A percentile compares a stretch with the other conserved stretches of the same genome.
These are phyloP conservation scores for Hypoxylon sp. DNA, from an alignment of 2,329 filamentous ascomycete genomes.

Conservation along the genomic window DNA sequence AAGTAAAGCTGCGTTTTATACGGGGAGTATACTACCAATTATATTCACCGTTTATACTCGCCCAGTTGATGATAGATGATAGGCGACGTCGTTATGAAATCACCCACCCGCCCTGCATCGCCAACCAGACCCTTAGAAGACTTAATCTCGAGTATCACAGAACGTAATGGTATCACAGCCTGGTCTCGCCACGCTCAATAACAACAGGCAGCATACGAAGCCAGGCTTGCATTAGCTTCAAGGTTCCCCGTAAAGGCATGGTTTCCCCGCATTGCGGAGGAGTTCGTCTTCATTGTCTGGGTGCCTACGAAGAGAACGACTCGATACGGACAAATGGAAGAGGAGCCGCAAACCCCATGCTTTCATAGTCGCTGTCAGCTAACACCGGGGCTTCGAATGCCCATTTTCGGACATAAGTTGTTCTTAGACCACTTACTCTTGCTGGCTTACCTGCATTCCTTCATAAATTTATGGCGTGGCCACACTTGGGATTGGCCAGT, in stretches of 20 bases:
- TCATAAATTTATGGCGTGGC: constrained; percentile 11
- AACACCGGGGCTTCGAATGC: constrained; percentile 13
- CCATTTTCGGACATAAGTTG: constrained; percentile 34
- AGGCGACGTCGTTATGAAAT: constrained; percentile 3
- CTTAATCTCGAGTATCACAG: not conserved
- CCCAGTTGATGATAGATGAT: not conserved
- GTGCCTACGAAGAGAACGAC: constrained; percentile 5
- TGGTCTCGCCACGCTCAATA: constrained; percentile 23
- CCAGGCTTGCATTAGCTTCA: constrained; percentile 28
- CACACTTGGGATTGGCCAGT: constrained; percentile 11
- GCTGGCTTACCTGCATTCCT: constrained; percentile 24
- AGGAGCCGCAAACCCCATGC: constrained; percentile 21
- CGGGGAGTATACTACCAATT: constrained; percentile 14
- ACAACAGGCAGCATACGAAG: constrained; percentile 6
- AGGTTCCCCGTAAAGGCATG: not conserved
- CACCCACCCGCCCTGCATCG: not conserved
- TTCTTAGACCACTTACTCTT: not conserved
- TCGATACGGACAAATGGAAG: constrained; percentile 39
- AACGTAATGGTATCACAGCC: constrained; percentile 2
- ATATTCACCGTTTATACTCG: constrained; percentile 1
- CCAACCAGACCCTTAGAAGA: not conserved
- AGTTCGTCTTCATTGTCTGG: constrained; percentile 9
- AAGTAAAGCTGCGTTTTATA: constrained; percentile 12
- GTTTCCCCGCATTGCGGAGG: constrained; percentile 42
- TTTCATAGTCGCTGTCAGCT: constrained; percentile 1